Percentiles rank a stretch among this genome's conserved stretches.
Evolutionary conservation across 2,329 filamentous ascomycete genomes (phyloP).

Genomic region (Hirsutella minnesotensis): DNA sequence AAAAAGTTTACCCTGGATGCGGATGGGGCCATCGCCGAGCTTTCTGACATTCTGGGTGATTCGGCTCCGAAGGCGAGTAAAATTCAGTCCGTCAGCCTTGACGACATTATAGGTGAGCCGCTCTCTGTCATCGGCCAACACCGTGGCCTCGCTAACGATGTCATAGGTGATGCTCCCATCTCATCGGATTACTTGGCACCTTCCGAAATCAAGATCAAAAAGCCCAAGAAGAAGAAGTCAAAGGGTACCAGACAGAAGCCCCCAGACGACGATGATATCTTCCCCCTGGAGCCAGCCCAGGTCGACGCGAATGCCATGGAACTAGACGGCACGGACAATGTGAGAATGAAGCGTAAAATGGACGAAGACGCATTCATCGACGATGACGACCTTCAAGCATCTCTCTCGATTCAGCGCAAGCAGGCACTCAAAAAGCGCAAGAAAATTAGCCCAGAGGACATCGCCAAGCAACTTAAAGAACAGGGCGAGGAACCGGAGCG

Average conservation of each 20-base stretch:
- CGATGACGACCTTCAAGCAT: constrained; percentile 84
- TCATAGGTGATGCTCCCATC: constrained; percentile 18
- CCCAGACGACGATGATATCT: constrained; percentile 50
- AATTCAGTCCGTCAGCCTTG: constrained; percentile 62
- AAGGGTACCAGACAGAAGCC: constrained; percentile 63
- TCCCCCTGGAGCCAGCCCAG: constrained; percentile 27
- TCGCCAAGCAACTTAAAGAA: constrained; percentile 67
- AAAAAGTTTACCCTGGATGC: constrained; percentile 83
- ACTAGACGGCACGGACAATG: constrained; percentile 46
- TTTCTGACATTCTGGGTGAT: constrained; percentile 42
- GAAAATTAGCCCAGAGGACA: constrained; percentile 72
- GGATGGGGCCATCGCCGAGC: constrained; percentile 56
- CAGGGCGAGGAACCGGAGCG: constrained; percentile 43
- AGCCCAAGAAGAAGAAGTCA: constrained; percentile 85
- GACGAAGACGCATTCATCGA: constrained; percentile 66
- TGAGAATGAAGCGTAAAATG: constrained; percentile 50
- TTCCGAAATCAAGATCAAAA: constrained; percentile 84
- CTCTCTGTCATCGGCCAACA: not conserved
- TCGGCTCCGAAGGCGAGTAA: constrained; percentile 46
- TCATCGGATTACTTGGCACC: constrained; percentile 80
- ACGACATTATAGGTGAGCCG: constrained; percentile 54
- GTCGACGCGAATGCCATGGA: constrained; percentile 55
- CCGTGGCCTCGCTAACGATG: not conserved
- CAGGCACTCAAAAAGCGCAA: constrained; percentile 86
- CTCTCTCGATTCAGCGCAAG: constrained; percentile 70